Percentiles rank a stretch among this genome's conserved stretches.
Conservation (phyloP, 164 flowering plant genomes). For the Vitis rotundifolia region DNA sequence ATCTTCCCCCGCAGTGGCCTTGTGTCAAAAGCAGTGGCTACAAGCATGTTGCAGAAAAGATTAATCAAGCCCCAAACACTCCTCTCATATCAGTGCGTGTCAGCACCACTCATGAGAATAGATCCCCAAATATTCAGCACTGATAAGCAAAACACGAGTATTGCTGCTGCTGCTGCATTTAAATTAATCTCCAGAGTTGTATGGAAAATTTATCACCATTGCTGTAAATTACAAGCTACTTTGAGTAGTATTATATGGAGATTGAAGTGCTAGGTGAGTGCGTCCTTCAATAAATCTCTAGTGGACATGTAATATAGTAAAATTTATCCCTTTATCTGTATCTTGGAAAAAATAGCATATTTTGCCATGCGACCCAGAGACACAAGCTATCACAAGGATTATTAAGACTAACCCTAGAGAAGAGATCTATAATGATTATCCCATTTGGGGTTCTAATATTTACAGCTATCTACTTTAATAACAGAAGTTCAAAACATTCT, state of each 20-base stretch:
- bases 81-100: constrained; percentile 13
- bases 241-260: neutral
- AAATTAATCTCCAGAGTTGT: no score
- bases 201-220: neutral
- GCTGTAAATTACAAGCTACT: neutral
- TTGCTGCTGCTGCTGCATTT: neutral
- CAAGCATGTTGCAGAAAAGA: constrained; percentile 20
- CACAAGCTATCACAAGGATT: no score
- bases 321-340: neutral
- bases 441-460: no score
- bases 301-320: neutral
- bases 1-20: constrained; percentile 18
- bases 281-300: neutral
- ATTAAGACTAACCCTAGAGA: no score
- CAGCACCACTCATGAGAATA: constrained; percentile 23
- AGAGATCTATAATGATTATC: no score
- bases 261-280: no score
- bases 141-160: neutral
- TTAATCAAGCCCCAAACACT: neutral
- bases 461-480: no score
- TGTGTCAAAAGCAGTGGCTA: constrained; percentile 9
- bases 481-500: no score
- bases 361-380: neutral
- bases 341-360: neutral
- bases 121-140: constrained; percentile 30